Evolutionary conservation across 2,329 filamentous ascomycete species (phyloP).

Genomic region (Penicillium sp.): DNA sequence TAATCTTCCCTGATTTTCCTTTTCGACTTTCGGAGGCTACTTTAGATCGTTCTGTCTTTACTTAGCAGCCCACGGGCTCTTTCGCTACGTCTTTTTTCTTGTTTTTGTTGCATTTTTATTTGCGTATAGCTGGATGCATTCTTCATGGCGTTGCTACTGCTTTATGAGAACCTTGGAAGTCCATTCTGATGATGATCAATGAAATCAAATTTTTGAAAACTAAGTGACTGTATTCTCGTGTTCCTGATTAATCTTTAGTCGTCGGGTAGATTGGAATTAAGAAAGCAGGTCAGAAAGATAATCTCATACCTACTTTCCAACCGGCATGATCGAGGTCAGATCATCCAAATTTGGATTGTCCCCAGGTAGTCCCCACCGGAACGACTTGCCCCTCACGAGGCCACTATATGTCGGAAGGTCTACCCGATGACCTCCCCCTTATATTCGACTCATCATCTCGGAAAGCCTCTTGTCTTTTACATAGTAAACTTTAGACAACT

Average conservation of each 20-base stretch:
- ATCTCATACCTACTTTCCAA: neutral
- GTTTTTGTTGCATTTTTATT: slow-evolving; percentile 14
- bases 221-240: neutral
- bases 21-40: neutral
- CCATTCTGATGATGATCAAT: slow-evolving; percentile 18
- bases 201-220: neutral
- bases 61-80: slow-evolving; percentile 3
- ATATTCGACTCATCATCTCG: neutral
- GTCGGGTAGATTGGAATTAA: neutral
- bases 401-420: neutral
- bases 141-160: slow-evolving; percentile 5
- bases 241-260: neutral
- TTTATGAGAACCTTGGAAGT: neutral
- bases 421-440: slow-evolving; percentile 1
- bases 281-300: neutral
- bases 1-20: neutral
- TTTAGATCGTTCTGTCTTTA: slow-evolving; percentile 1
- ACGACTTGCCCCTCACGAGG: slow-evolving; percentile 2
- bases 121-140: slow-evolving; percentile 23
- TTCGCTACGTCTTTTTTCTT: neutral
- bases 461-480: neutral
- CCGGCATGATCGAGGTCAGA: neutral
- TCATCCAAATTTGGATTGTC: neutral
- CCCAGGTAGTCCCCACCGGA: neutral
- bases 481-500: neutral